These are phyloP conservation scores for Lanmaoa pseudosensibilis DNA, from an alignment of 768 basidiomycete genomes.

Conservation along the genomic window DNA sequence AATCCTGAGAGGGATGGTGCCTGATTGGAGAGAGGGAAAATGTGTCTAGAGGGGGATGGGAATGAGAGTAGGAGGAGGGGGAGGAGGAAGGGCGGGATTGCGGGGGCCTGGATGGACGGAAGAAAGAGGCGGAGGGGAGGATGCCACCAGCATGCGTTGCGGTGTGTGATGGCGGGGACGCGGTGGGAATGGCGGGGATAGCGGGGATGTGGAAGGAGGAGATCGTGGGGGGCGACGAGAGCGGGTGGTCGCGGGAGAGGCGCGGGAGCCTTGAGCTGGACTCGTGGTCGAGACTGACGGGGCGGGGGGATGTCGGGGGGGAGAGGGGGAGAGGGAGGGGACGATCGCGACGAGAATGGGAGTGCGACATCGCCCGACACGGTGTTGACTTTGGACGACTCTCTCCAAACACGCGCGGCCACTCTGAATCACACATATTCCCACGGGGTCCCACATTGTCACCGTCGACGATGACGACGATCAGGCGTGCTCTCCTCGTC, in stretches of 20 bases:
- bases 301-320: neutral
- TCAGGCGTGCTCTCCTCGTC: conserved; percentile 43
- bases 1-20: conserved; percentile 41
- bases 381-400: neutral
- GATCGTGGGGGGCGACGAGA: conserved; percentile 30
- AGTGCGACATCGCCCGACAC: neutral
- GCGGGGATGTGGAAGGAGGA: conserved; percentile 26
- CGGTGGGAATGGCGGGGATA: conserved; percentile 14
- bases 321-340: conserved; percentile 1
- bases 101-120: conserved; percentile 63
- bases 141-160: conserved; percentile 73
- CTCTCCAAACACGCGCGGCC: neutral
- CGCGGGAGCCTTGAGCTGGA: conserved; percentile 3
- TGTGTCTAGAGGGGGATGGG: conserved; percentile 30
- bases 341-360: neutral
- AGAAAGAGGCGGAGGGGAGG: conserved; percentile 77
- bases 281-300: conserved; percentile 21
- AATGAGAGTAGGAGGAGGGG: conserved; percentile 30
- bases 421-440: neutral
- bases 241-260: conserved; percentile 18
- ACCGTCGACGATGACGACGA: neutral
- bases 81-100: conserved; percentile 45
- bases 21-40: conserved; percentile 43
- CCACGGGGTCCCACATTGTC: conserved; percentile 10
- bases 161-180: conserved; percentile 52